Evolutionary conservation across 768 basidiomycete species (phyloP), one percentile per base, ranked within the genome.

Genomic region (Suillus discolor): DNA sequence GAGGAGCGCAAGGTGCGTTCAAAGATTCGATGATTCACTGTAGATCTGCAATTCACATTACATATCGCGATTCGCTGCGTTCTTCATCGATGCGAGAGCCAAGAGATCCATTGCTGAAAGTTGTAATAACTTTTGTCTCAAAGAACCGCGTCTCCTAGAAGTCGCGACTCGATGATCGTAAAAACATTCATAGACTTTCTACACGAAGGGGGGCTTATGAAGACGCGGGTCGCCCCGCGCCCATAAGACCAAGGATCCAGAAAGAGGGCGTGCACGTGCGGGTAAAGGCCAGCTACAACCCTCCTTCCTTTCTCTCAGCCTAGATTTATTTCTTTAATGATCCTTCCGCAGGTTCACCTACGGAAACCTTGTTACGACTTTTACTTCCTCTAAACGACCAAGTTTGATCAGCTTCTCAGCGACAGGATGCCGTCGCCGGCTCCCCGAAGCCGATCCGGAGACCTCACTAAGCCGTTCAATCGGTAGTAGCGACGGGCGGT

Each of bases 381-480:
- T 88, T 89, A 88, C 88, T 88, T 89, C 88, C 88, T 89, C 87
- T 88, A 89, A 88, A 88, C 86, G 84, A 88, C 87, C 88, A 88
- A 87, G 87, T 88, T 89, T 86, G 85, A 85, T 82, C 84, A 84
- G 79, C 86, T 88, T 89, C 77, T 84, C 83, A 77, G 77, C 82
- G 71, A 79, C 75, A 74, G 73, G 77, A 72, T 80, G 80, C 82
- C 82, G 80, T 84, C 75, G 77, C 82, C 81, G 78, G 82, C 78
- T 82, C 80, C 82, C 82, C 83, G 80, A 85, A 86, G 87, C 84
- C 86, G 82, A 89, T 91, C 87, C 87, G 84, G 83, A 90, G 87
- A 86, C 87, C 90, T 90, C 89, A 89, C 89, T 89, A 90, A 90
- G 88, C 89, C 87, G 87, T 90, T 91, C 90, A 89, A 91, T 91